Evolutionary conservation across 1,284 basidiomycete species (phyloP), one percentile per base, ranked within the genome.

Genomic region (Cryptococcus sp.): DNA sequence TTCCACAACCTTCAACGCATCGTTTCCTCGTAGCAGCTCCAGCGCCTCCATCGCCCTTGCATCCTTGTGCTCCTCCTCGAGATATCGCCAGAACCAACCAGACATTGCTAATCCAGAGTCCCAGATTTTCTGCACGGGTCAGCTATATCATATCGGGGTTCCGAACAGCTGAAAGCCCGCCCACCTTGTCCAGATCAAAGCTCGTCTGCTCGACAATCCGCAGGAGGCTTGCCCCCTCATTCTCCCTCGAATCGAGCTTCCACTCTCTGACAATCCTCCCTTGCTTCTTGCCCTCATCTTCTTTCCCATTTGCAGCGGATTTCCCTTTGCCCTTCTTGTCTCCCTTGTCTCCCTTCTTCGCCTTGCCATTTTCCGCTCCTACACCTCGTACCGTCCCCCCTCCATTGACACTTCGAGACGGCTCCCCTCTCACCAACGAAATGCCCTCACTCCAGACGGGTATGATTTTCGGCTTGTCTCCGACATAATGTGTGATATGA

Each of bases 111-210:
- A 78, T 1, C 87, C 88, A 48, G 87, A 91, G 68, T 92, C 89
- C 89, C 88, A 91, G 45, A 91, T 80, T 87, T 91, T 92, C 88
- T 91, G 54, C 34, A 31, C 9, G n/a, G n/a, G n/a, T n/a, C n/a
- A n/a, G n/a, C n/a, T n/a, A n/a, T n/a, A 31, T 7, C 28, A 31
- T 31, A 31, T 31, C 28, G 14, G 28, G 24, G 28, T 7, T 26
- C 32, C 12, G 16, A 23, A 46, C 47, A 32, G 23, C 10, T 18
- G 34, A 5, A 0, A 7, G 1, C 28, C 33, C 12, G 58, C 76
- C 55, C 56, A 87, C 89, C 80, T 92, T 92, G 75, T 92, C 88
- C 5, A 93, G 76, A 65, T 90, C 88, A 65, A 87, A 92, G 2
- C 84, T 85, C 0, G 85, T 89, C 63, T 87, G 84, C 64, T 93